phyloP scores from a whole-genome alignment of 164 flowering plant species.

The Litsea cubeba region DNA sequence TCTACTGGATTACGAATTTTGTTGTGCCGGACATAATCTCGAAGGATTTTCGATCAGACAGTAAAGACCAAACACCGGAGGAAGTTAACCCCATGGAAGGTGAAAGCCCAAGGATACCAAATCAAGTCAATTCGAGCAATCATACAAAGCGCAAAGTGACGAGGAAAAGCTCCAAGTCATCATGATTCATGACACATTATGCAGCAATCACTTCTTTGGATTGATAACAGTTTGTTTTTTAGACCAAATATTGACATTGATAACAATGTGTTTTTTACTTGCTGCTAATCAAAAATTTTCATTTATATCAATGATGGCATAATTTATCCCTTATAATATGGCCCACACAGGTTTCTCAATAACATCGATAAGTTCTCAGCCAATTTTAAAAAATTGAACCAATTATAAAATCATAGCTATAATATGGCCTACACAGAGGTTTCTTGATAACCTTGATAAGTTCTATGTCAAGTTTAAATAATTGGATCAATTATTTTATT shows the following conservation, averaged over 20 bases:
- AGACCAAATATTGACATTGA: too few relatives aligned
- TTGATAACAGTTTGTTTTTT: too few relatives aligned
- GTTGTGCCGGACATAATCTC: conserved; percentile 35
- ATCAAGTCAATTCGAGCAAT: neutral
- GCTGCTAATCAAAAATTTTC: too few relatives aligned
- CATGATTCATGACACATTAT: neutral
- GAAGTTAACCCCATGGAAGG: conserved; percentile 6
- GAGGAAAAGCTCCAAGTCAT: conserved; percentile 6
- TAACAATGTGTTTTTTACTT: neutral
- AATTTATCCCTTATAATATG: neutral
- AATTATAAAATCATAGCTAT: too few relatives aligned
- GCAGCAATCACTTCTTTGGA: neutral
- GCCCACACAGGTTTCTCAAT: neutral
- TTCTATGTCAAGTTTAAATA: too few relatives aligned
- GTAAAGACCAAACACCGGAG: conserved; percentile 16
- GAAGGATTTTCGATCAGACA: conserved; percentile 17
- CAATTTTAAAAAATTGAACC: neutral
- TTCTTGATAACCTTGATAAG: too few relatives aligned
- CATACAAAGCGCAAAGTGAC: neutral
- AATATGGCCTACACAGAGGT: too few relatives aligned
- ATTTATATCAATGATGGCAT: neutral
- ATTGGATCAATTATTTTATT: too few relatives aligned
- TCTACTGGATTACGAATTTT: conserved; percentile 40
- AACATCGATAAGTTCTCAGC: neutral
- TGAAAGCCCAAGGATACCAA: neutral